Conservation (phyloP, 2,329 filamentous ascomycete species). For the Apiospora marii region DNA sequence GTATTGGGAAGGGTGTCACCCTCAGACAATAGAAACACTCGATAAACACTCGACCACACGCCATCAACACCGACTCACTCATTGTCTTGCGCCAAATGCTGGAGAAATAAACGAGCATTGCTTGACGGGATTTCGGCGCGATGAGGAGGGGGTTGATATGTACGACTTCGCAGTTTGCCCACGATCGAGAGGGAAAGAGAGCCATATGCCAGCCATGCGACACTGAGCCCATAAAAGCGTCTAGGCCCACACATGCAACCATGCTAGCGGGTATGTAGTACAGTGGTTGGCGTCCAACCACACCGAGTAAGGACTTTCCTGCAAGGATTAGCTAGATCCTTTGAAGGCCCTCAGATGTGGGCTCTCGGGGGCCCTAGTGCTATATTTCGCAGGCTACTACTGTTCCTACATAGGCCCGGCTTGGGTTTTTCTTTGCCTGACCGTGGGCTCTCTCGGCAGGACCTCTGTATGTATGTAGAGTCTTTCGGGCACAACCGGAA, state of each 20-base stretch:
- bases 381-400: not conserved
- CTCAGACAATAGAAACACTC: not conserved
- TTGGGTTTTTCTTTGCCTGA: constrained; percentile 10
- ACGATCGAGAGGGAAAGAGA: not conserved
- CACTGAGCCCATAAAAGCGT: not conserved
- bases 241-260: constrained; percentile 1
- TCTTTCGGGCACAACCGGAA: constrained; percentile 2
- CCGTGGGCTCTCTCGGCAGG: constrained; percentile 8
- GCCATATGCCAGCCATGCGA: constrained; percentile 11
- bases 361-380: not conserved
- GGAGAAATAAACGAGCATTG: not conserved
- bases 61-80: not conserved
- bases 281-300: constrained; percentile 5
- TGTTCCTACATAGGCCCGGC: constrained; percentile 8
- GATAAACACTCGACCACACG: constrained; percentile 20
- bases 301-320: not conserved
- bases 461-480: not conserved
- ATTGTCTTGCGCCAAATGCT: not conserved
- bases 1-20: constrained; percentile 13
- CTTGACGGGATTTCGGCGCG: not conserved
- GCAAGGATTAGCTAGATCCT: constrained; percentile 20
- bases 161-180: not conserved
- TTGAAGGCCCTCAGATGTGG: constrained; percentile 11
- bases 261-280: constrained; percentile 11
- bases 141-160: not conserved